Base-by-base conservation (phyloP, 1,139 yeast species). In the Candida dubliniensis region DNA sequence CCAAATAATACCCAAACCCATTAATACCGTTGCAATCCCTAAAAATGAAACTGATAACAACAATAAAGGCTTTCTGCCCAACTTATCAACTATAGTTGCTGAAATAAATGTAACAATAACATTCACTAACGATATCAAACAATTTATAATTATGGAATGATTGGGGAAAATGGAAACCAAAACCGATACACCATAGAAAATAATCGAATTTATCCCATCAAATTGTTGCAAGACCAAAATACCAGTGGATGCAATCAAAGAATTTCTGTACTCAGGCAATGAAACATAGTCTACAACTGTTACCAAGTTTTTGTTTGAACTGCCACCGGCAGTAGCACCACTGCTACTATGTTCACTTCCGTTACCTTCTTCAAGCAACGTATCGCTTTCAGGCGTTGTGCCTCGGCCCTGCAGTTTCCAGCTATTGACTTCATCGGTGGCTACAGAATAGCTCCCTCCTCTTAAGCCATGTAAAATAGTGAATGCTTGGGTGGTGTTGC, bases 141-240 rank as follows among this genome's bases (percentile, higher is more conserved):
- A 82, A 59, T 89, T 90, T 49, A 90, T 79, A 29, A 74, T 56
- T 8, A 87, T 77, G 2, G 96, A 85, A 46, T 79, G 73, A 15
- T 76, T 67, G 2, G 97, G 96, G 53, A 87, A 76, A 2, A 86
- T 71, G 7, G 79, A 70, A 14, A 84, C 74, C 44, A 93, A 72
- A 3, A 91, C 87, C 7, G 88, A 79, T 3, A 90, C 96, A 3
- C 99, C 98, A 61, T 91, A 93, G 61, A 91, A 89, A 24, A 91
- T 81, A 49, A 93, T 89, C 1, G 96, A 82, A 63, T 93, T 93
- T 59, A 93, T 87, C 25, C 99, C 99, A 55, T 91, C 83, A 50
- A 91, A 79, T 61, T 93, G 99, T 65, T 93, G 98, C 26, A 91
- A 84, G n/a, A 84, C 69, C 74, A 91, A 79, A 27, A 89, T 76